These are phyloP conservation scores for Dryadomyces quercivorus DNA, from an alignment of 2,329 filamentous ascomycete genomes.

Conservation along the genomic window DNA sequence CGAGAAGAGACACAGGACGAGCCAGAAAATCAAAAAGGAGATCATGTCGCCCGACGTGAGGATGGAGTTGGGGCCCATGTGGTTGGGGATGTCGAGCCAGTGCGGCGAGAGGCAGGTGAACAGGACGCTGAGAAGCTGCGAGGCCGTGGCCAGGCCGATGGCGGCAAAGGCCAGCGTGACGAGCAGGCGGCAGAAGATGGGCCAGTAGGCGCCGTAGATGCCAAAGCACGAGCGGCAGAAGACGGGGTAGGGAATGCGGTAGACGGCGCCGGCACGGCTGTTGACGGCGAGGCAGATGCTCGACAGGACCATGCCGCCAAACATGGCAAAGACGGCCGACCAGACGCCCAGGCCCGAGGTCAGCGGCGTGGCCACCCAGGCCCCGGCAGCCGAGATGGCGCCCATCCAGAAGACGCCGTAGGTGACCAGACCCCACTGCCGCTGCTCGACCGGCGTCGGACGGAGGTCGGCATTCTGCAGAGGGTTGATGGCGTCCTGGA, in stretches of 20 bases:
- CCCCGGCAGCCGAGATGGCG: not conserved
- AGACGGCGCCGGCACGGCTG: not conserved
- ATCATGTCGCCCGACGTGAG: conserved; percentile 7
- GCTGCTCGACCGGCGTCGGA: not conserved
- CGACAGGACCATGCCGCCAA: not conserved
- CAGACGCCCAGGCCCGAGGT: not conserved
- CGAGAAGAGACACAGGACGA: conserved; percentile 16
- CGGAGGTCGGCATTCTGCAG: not conserved
- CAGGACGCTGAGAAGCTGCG: conserved; percentile 14
- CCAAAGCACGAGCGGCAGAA: not conserved
- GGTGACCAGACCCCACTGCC: not conserved
- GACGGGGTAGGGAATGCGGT: conserved; percentile 1
- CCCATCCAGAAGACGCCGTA: conserved; percentile 1
- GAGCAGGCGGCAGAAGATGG: not conserved
- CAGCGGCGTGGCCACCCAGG: not conserved
- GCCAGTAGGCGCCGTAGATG: conserved; percentile 3
- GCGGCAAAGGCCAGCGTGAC: not conserved
- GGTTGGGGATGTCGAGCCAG: conserved; percentile 25
- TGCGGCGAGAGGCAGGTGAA: conserved; percentile 28
- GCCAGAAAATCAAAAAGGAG: conserved; percentile 5
- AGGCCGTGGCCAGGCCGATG: not conserved
- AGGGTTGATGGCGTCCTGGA: not conserved
- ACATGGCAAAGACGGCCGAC: not conserved
- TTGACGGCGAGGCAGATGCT: not conserved
- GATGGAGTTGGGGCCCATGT: conserved; percentile 7